Conservation (phyloP, 352 stramenopile genomes). For the Blastocystis sp. region DNA sequence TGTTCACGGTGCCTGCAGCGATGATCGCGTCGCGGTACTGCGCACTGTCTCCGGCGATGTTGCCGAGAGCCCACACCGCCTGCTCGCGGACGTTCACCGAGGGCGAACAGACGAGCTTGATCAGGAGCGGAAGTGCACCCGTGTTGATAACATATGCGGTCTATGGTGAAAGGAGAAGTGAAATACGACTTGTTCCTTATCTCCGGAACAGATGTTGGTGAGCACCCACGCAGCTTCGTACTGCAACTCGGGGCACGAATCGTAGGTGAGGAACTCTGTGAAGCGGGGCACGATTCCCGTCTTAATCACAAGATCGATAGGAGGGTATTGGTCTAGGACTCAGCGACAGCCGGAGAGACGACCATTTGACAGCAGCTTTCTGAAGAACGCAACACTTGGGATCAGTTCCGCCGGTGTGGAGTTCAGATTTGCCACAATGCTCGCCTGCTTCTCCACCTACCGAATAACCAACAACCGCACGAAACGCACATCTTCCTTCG, state of each 20-base stretch:
- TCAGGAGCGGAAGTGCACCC: conserved; percentile 91
- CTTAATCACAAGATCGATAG: conserved; percentile 97
- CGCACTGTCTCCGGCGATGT: conserved; percentile 95
- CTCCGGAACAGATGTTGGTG: conserved; percentile 97
- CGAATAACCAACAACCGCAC: not conserved
- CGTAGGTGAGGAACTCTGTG: conserved; percentile 87
- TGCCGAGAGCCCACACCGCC: conserved; percentile 91
- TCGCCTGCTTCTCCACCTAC: not conserved
- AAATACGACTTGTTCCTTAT: conserved; percentile 74
- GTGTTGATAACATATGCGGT: conserved; percentile 91
- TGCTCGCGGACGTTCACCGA: conserved; percentile 69
- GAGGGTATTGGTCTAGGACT: conserved; percentile 84
- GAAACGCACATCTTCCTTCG: conserved; percentile 20
- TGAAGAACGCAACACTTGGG: conserved; percentile 92
- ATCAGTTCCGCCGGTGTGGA: conserved; percentile 71
- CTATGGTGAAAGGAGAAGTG: conserved; percentile 8
- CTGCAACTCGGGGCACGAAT: conserved; percentile 83
- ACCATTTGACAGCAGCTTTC: conserved; percentile 92
- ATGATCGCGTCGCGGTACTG: conserved; percentile 22
- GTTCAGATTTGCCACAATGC: not conserved
- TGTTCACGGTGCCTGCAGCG: conserved; percentile 73
- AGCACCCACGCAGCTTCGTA: conserved; percentile 97
- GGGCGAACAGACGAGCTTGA: conserved; percentile 81
- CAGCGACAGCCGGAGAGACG: conserved; percentile 58
- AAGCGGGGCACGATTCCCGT: conserved; percentile 90